Evolutionary conservation across 1,284 basidiomycete species (phyloP), one percentile per base, ranked within the genome.

Genomic region (Apiotrichum laibachii): DNA sequence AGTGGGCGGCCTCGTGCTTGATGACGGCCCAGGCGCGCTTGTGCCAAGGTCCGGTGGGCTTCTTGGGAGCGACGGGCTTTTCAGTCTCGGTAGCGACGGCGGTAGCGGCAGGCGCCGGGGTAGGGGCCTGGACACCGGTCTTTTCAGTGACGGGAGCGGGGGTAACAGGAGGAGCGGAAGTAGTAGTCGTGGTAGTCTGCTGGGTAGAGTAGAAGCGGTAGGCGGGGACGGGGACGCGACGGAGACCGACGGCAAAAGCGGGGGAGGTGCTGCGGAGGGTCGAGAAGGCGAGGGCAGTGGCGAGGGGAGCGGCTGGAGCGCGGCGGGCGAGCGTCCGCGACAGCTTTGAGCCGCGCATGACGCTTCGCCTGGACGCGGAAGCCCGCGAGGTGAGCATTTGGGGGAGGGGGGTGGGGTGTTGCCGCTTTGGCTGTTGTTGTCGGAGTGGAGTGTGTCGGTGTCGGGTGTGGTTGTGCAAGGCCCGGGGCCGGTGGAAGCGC

Each of bases 1-100:
- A 99, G 76, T 99, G 96, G 59, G 86, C 84, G 0, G 88, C 93
- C 78, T 98, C 95, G 71, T 97, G 90, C 81, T 97, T 99, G 67
- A 98, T 87, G 70, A 87, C 90, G 67, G 88, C 88, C 95, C 95
- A 98, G 11, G 70, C 71, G 60, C 77, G 66, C 39, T 66, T 64
- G 19, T 65, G 64, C 47, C 72, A 63, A 2, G 71, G 66, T 2
- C 72, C 72, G 7, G 66, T 68, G 8, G 72, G 70, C 59, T 73
- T 72, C 59, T 72, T 65, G 59, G 69, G 21, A 80, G 90, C 49
- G 81, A 89, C 65, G 71, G 88, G 56, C 87, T 88, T 73, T 86
- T 89, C 58, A 77, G 89, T 63, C 81, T 87, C 67, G 81, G 82
- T 34, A 60, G 61, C 22, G 67, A 66, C 11, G n/a, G 47, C 37